A percentile compares a stretch with the other conserved stretches of the same genome.
These are phyloP conservation scores for Saccharum hybrid DNA, from an alignment of 202 grass and related monocot species.

Conservation along the genomic window DNA sequence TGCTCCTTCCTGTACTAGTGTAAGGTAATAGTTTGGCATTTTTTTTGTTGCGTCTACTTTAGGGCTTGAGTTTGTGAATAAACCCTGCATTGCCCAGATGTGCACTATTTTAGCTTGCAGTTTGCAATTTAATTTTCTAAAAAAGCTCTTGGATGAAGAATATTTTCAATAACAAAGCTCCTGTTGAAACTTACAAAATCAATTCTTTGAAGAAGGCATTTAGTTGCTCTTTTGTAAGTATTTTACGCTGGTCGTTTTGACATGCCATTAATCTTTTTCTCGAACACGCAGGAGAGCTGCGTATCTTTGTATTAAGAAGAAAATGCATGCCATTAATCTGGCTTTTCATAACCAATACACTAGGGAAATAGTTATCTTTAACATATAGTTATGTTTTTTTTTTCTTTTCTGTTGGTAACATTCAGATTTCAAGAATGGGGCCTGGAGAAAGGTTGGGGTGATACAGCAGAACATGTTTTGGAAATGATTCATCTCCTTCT, in stretches of 20 bases:
- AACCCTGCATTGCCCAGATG: not conserved
- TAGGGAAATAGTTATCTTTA: not conserved
- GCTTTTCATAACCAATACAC: not conserved
- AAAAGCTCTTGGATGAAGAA: not conserved
- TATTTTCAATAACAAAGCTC: not conserved
- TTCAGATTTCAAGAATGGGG: constrained; percentile 97
- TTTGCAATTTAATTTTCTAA: not conserved
- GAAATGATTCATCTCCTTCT: constrained; percentile 96
- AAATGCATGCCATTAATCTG: not conserved
- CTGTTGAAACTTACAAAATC: not conserved
- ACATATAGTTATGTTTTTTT: constrained; percentile 8
- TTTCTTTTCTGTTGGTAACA: constrained; percentile 30
- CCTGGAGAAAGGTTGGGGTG: constrained; percentile 98
- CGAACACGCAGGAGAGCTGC: too few relatives aligned
- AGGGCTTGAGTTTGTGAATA: constrained; percentile 2
- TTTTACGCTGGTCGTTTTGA: not conserved
- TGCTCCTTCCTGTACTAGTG: not conserved
- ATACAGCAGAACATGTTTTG: constrained; percentile 80
- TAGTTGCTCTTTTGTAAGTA: not conserved
- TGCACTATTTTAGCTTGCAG: not conserved
- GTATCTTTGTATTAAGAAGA: too few relatives aligned
- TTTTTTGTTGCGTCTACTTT: not conserved
- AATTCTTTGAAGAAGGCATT: not conserved
- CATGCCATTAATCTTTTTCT: not conserved
- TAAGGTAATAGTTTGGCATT: not conserved